phyloP scores from a whole-genome alignment of 495 filamentous ascomycete genomes.

The Saxophila tyrrhenica region DNA sequence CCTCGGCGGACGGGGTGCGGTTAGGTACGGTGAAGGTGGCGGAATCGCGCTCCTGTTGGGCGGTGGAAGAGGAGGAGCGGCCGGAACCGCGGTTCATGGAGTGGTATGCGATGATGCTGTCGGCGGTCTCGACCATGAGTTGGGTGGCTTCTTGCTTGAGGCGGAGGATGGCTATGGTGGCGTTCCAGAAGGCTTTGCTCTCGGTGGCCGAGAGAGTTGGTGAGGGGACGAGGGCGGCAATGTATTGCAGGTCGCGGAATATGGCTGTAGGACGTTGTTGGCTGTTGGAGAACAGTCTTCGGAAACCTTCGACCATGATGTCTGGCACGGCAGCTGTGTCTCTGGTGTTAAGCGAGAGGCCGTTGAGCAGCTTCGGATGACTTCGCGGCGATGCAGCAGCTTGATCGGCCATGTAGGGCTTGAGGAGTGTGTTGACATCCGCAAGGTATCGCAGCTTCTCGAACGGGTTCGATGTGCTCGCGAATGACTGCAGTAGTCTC shows the following conservation, averaged over 20 bases:
- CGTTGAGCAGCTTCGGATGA: neutral
- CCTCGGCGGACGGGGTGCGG: constrained; percentile 30
- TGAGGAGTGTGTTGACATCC: constrained; percentile 9
- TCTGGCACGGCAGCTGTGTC: constrained; percentile 27
- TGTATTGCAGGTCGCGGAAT: constrained; percentile 91
- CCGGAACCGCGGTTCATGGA: constrained; percentile 28
- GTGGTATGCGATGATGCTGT: constrained; percentile 56
- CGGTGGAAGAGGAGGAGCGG: constrained; percentile 6
- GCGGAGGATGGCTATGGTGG: constrained; percentile 72
- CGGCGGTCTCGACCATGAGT: constrained; percentile 79
- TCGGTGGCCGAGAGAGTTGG: constrained; percentile 73
- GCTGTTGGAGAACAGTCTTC: constrained; percentile 64
- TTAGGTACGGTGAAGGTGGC: constrained; percentile 10
- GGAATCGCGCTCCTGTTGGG: constrained; percentile 12
- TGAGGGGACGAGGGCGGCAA: constrained; percentile 79
- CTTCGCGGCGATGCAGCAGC: neutral
- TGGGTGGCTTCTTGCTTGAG: constrained; percentile 83
- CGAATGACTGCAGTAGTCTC: constrained; percentile 1
- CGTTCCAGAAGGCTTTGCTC: constrained; percentile 92
- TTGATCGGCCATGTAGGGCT: neutral
- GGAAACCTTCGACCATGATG: constrained; percentile 66
- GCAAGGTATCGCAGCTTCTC: constrained; percentile 5
- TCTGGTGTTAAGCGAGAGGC: neutral
- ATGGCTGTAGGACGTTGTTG: constrained; percentile 77
- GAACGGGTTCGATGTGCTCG: constrained; percentile 1